Evolutionary conservation across 148 eudicot species (phyloP), one percentile per base, ranked within the genome.

Genomic region (Cornus suecica): DNA sequence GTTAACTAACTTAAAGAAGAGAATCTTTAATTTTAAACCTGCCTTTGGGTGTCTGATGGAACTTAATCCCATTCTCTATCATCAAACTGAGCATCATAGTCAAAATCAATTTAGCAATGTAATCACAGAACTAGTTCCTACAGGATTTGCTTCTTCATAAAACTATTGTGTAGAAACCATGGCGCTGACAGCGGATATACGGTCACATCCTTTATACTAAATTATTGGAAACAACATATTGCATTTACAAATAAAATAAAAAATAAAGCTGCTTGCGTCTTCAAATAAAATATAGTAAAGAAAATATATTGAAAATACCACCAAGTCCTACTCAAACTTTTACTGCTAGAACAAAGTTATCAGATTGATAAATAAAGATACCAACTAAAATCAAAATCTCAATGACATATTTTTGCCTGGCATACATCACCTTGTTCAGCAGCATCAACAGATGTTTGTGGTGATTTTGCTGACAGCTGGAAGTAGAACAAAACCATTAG

Each of bases 401-500:
- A 76, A 78, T 56, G 80, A 82, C 42, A 67, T 23, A 73, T 34
- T 42, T 69, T 79, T 61, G 56, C 28, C 54, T 32, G 34, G 66
- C 14, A 69, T 62, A 73, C 25, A 79, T 86, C 82, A 95, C 99
- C 99, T 95, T 95, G 93, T 81, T 91, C 97, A 74, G 76, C 83
- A 71, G 92, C 83, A 80, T 93, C 86, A 52, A 82, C 84, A 76
- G 88, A 75, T 31, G 88, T 68, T 18, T 80, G 83, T 34, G 84
- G 66, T 70, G 88, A 84, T 88, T 79, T 89, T 77, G 84, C 94
- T 75, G 97, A 86, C 83, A 95, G 78, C 97, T 95, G 91, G 78
- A 80, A 83, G 72, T 68, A 67, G 68, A 85, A 31, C 25, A 82
- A 76, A 70, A 66, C 64, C 51, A 85, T 79, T 58, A 86, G 75